A percentile compares a stretch with the other conserved stretches of the same genome.
These are phyloP conservation scores for Silene latifolia DNA, from an alignment of 148 eudicot species.

Conservation along the genomic window DNA sequence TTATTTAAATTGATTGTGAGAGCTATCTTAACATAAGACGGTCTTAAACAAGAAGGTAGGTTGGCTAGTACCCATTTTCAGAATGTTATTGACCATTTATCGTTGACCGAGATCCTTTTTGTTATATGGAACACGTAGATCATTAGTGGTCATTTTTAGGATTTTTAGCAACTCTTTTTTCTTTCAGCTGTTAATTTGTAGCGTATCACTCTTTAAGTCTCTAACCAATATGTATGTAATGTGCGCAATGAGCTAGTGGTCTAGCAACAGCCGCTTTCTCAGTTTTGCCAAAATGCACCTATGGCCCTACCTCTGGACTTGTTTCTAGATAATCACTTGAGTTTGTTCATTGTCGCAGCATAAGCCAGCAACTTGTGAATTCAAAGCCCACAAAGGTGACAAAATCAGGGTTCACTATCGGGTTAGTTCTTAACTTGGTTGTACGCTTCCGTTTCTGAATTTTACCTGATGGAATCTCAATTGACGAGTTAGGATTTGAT, in stretches of 20 bases:
- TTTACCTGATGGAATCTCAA: not conserved
- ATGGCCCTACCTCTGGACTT: not conserved
- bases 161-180: not conserved
- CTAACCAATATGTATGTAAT: too few relatives aligned
- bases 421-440: constrained; percentile 41
- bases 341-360: constrained; percentile 41
- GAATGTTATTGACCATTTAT: too few relatives aligned
- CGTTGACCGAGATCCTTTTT: not conserved
- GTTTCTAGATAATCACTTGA: constrained; percentile 10
- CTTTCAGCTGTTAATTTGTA: not conserved
- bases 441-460: not conserved
- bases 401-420: constrained; percentile 82
- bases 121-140: not conserved
- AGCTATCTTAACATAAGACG: too few relatives aligned
- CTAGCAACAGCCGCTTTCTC: not conserved
- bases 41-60: too few relatives aligned
- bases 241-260: too few relatives aligned
- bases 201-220: not conserved
- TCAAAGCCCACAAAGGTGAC: constrained; percentile 97
- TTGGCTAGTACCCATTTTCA: too few relatives aligned
- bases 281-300: not conserved
- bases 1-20: too few relatives aligned
- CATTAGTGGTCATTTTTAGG: not conserved
- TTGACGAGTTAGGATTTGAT: not conserved
- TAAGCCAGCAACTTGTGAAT: constrained; percentile 76